phyloP scores from a whole-genome alignment of 345 rosid genomes.

The Syzygium jambos region DNA sequence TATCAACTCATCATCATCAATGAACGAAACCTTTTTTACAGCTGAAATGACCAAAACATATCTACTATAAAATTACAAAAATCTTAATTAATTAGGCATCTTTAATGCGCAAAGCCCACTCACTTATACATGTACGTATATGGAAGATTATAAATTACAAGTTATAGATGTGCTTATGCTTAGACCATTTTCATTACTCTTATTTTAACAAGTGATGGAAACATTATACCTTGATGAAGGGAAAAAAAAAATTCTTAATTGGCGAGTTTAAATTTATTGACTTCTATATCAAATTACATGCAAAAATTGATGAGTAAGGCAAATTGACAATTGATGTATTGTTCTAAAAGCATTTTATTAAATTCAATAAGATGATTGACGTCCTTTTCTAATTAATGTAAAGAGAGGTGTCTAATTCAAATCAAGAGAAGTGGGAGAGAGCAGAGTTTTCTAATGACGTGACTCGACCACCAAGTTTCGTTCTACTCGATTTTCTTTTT shows the following conservation, averaged over 20 bases:
- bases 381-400: neutral
- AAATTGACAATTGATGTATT: accelerated
- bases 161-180: neutral
- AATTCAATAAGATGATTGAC: neutral
- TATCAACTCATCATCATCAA: neutral
- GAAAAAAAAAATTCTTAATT: neutral
- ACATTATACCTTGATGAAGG: neutral
- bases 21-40: neutral
- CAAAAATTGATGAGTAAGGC: neutral
- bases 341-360: neutral
- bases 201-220: neutral
- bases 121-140: neutral
- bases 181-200: neutral
- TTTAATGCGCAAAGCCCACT: neutral
- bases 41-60: neutral
- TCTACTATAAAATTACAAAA: neutral
- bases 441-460: neutral
- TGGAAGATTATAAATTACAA: no score
- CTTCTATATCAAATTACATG: neutral
- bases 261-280: neutral
- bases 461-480: neutral
- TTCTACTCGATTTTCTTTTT: neutral
- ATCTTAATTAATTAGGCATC: no score
- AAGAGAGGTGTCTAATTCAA: neutral
- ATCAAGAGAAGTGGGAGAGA: no score